Evolutionary conservation across 1,284 basidiomycete genomes (phyloP).

Genomic region (Boletellus sp.): DNA sequence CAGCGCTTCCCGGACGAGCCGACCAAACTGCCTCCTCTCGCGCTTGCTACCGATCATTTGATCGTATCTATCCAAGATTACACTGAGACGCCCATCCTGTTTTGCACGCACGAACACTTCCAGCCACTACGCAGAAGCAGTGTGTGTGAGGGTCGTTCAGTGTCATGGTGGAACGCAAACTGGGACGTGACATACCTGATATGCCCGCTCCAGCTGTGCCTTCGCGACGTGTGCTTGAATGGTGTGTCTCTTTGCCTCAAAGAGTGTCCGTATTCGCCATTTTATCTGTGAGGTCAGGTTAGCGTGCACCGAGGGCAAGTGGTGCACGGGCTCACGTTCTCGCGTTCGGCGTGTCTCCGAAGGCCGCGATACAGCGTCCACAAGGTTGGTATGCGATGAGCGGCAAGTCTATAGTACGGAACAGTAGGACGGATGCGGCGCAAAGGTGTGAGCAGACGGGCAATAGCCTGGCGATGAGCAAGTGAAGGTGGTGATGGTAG

Average conservation of each 20-base stretch:
- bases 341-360: slow-evolving; percentile 50
- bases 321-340: slow-evolving; percentile 44
- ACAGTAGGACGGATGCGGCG: slow-evolving; percentile 56
- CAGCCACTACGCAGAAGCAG: slow-evolving; percentile 48
- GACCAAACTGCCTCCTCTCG: slow-evolving; percentile 47
- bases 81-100: slow-evolving; percentile 41
- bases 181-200: slow-evolving; percentile 40
- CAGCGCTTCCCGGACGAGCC: slow-evolving; percentile 46
- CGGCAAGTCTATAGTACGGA: slow-evolving; percentile 68
- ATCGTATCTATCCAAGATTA: slow-evolving; percentile 53
- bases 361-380: slow-evolving; percentile 73
- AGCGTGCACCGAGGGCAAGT: not conserved
- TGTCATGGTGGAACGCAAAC: not conserved
- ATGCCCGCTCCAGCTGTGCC: slow-evolving; percentile 45
- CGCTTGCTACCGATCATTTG: slow-evolving; percentile 49
- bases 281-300: slow-evolving; percentile 42
- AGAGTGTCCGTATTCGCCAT: slow-evolving; percentile 52
- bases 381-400: slow-evolving; percentile 74
- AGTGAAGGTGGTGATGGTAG: slow-evolving; percentile 35
- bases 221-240: slow-evolving; percentile 49
- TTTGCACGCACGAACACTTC: slow-evolving; percentile 54
- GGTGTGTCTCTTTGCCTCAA: slow-evolving; percentile 48
- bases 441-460: slow-evolving; percentile 51
- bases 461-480: slow-evolving; percentile 50
- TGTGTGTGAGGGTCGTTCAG: not conserved